Percentiles rank a stretch among this genome's conserved stretches.
Evolutionary conservation across 164 flowering plant species (phyloP).

Genomic region (Nelumbo lutea): DNA sequence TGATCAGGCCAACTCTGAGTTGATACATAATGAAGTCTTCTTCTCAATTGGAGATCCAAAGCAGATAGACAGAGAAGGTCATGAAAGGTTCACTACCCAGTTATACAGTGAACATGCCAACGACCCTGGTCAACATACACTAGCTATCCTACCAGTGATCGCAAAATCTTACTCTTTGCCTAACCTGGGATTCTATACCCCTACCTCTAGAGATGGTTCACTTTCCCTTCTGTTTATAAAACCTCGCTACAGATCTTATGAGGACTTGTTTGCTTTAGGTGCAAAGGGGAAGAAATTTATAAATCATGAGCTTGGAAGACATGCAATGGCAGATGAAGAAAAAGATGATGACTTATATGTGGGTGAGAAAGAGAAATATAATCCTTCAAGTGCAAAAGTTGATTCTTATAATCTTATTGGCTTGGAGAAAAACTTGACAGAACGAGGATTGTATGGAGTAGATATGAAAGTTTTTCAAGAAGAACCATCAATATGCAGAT

Average conservation of each 20-base stretch:
- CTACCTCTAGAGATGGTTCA: constrained; percentile 20
- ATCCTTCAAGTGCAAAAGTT: constrained; percentile 33
- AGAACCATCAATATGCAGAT: constrained; percentile 29
- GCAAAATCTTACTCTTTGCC: constrained; percentile 59
- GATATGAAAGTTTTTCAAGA: constrained; percentile 22
- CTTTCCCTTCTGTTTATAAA: constrained; percentile 9
- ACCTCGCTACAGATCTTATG: constrained; percentile 45
- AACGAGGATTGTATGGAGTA: constrained; percentile 36
- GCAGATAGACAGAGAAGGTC: constrained; percentile 38
- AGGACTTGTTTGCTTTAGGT: constrained; percentile 36
- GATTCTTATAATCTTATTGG: constrained; percentile 41
- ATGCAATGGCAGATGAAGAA: constrained; percentile 22
- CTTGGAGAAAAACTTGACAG: constrained; percentile 52
- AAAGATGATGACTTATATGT: constrained; percentile 20
- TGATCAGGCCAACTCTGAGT: constrained; percentile 29
- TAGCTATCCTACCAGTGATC: constrained; percentile 26
- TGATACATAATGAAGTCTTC: constrained; percentile 28
- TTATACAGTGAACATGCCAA: constrained; percentile 30
- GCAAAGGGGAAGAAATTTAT: constrained; percentile 20
- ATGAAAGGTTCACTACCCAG: constrained; percentile 26
- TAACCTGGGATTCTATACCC: constrained; percentile 21
- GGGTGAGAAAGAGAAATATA: constrained; percentile 22
- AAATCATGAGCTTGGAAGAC: constrained; percentile 4
- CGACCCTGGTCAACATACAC: constrained; percentile 32
- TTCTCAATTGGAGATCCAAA: constrained; percentile 50